A percentile compares a stretch with the other conserved stretches of the same genome.
Evolutionary conservation across 2,329 filamentous ascomycete genomes (phyloP).

Genomic region (Aureobasidium lini): DNA sequence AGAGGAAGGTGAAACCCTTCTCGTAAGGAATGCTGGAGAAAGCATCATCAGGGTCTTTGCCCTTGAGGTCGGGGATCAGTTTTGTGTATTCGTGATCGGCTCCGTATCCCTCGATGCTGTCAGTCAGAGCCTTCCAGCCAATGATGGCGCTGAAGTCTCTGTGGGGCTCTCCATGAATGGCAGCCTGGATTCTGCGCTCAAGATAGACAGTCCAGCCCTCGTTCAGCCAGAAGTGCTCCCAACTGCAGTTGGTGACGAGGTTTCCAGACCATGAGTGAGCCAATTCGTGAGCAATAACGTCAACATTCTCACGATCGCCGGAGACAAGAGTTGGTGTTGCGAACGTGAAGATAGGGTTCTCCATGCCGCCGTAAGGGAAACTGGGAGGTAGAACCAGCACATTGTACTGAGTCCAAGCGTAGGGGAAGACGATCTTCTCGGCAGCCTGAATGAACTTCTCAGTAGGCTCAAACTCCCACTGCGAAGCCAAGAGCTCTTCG

Average conservation of each 20-base stretch:
- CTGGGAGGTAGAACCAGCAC: slow-evolving; percentile 82
- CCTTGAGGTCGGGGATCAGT: slow-evolving; percentile 77
- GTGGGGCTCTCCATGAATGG: slow-evolving; percentile 72
- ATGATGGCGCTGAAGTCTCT: slow-evolving; percentile 94
- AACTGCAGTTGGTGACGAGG: slow-evolving; percentile 67
- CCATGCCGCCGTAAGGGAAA: slow-evolving; percentile 74
- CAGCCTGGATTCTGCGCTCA: slow-evolving; percentile 73
- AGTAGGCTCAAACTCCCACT: slow-evolving; percentile 92
- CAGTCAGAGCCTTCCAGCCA: slow-evolving; percentile 83
- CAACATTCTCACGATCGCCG: slow-evolving; percentile 74
- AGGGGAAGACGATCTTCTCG: slow-evolving; percentile 74
- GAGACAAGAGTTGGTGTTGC: slow-evolving; percentile 92
- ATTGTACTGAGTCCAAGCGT: slow-evolving; percentile 93
- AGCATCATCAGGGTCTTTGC: slow-evolving; percentile 89
- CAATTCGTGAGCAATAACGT: slow-evolving; percentile 87
- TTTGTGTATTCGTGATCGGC: slow-evolving; percentile 88
- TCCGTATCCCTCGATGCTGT: slow-evolving; percentile 71
- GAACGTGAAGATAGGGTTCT: slow-evolving; percentile 86
- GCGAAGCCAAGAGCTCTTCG: slow-evolving; percentile 72
- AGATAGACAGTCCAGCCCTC: slow-evolving; percentile 93
- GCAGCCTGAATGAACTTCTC: slow-evolving; percentile 86
- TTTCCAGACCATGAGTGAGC: slow-evolving; percentile 83
- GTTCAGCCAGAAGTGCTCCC: slow-evolving; percentile 69
- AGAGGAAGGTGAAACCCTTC: slow-evolving; percentile 92
- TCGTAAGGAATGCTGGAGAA: slow-evolving; percentile 92